Evolutionary conservation across 305 asterid genomes (phyloP).

Genomic region (Nicotiana rustica): DNA sequence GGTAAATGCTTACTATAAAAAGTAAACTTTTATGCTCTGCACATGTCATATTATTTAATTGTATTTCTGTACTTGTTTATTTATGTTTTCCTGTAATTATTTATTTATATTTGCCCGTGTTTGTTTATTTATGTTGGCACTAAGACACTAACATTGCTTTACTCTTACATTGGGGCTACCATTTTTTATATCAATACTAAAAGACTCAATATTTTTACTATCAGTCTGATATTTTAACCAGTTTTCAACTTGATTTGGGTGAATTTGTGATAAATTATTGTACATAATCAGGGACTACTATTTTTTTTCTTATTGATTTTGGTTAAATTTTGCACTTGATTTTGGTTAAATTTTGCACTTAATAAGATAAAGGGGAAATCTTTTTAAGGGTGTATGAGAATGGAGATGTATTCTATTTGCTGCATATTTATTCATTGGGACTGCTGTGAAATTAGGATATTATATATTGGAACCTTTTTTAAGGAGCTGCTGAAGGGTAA

Average conservation of each 20-base stretch:
- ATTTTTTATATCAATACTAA: background rate
- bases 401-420: background rate
- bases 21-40: slow-evolving; percentile 21
- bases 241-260: background rate
- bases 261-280: background rate
- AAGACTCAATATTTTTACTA: background rate
- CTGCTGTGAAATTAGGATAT: background rate
- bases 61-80: slow-evolving; percentile 3
- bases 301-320: background rate
- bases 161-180: background rate
- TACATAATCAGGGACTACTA: background rate
- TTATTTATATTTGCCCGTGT: background rate
- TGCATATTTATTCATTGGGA: background rate
- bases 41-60: background rate
- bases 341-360: background rate
- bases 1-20: background rate
- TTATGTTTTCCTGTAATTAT: background rate
- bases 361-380: background rate
- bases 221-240: background rate
- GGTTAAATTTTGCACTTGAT: background rate
- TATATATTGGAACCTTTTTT: background rate
- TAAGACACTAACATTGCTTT: background rate
- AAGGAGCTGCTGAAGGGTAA: background rate
- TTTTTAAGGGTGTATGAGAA: slow-evolving; percentile 5
- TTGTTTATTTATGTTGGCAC: background rate